phyloP scores from a whole-genome alignment of 345 rosid genomes.

The Euphorbia lathyris region DNA sequence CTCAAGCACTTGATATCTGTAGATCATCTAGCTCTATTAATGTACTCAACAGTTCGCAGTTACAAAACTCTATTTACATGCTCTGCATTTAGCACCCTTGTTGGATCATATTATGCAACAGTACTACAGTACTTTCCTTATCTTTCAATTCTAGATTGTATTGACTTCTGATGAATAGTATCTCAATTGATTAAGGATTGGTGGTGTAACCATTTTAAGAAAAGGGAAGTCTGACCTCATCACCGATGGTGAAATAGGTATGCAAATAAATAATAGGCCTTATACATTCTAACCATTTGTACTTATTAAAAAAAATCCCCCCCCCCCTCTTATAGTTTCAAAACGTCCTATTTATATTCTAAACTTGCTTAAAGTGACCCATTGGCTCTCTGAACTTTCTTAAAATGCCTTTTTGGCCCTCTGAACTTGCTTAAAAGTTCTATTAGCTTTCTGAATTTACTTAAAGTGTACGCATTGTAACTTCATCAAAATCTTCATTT shows the following conservation, averaged over 20 bases:
- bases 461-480: too few species aligned
- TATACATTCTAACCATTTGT: too few species aligned
- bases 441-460: too few species aligned
- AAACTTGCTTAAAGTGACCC: too few species aligned
- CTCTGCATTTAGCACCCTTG: neutral
- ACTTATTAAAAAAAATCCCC: too few species aligned
- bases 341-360: too few species aligned
- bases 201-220: constrained; percentile 75
- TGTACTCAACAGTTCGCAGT: neutral
- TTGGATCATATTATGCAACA: neutral
- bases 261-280: constrained; percentile 1
- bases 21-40: neutral
- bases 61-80: neutral
- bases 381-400: too few species aligned
- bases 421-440: too few species aligned
- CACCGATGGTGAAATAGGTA: constrained; percentile 76
- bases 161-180: constrained; percentile 10
- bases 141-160: neutral
- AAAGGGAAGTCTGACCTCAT: constrained; percentile 88
- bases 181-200: constrained; percentile 53
- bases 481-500: too few species aligned
- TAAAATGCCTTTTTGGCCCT: neutral
- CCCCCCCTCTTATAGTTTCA: too few species aligned
- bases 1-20: neutral
- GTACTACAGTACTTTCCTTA: neutral